Percentiles rank a stretch among this genome's conserved stretches.
Conservation (phyloP, 768 basidiomycete genomes). For the Lentinula lateritia region DNA sequence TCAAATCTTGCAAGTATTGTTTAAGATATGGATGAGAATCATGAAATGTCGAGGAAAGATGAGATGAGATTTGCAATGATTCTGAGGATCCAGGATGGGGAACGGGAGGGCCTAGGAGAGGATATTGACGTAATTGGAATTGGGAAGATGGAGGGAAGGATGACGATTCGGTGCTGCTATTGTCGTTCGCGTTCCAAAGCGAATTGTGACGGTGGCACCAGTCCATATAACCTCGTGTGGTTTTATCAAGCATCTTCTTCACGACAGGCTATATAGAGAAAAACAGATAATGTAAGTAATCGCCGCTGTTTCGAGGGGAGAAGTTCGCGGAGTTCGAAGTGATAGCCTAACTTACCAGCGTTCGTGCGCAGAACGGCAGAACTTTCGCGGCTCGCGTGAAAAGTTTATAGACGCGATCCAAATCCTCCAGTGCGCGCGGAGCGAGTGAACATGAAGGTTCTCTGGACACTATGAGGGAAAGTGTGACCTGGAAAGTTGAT, state of each 20-base stretch:
- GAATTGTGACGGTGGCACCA: conserved; percentile 14
- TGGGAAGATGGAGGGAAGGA: neutral
- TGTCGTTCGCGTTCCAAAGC: neutral
- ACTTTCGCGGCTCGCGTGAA: conserved; percentile 53
- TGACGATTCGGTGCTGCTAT: neutral
- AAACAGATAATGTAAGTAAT: neutral
- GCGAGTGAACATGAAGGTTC: conserved; percentile 55
- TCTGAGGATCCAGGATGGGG: too few species aligned
- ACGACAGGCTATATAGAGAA: conserved; percentile 40
- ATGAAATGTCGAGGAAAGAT: conserved; percentile 23
- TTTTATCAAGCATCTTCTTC: conserved; percentile 49
- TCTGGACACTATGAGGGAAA: conserved; percentile 60
- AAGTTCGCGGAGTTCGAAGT: neutral
- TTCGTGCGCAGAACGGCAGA: conserved; percentile 56
- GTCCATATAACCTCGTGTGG: conserved; percentile 38
- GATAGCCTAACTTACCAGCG: conserved; percentile 37
- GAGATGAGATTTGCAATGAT: conserved; percentile 17
- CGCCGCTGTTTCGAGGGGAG: neutral
- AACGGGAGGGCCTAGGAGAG: neutral
- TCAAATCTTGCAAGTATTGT: conserved; percentile 27
- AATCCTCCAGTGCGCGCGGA: conserved; percentile 52
- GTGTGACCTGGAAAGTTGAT: conserved; percentile 39
- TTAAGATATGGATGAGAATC: conserved; percentile 28
- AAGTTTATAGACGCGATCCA: conserved; percentile 52
- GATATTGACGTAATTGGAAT: neutral